Evolutionary conservation across 345 rosid species (phyloP).

Genomic region (Hypericum perforatum): DNA sequence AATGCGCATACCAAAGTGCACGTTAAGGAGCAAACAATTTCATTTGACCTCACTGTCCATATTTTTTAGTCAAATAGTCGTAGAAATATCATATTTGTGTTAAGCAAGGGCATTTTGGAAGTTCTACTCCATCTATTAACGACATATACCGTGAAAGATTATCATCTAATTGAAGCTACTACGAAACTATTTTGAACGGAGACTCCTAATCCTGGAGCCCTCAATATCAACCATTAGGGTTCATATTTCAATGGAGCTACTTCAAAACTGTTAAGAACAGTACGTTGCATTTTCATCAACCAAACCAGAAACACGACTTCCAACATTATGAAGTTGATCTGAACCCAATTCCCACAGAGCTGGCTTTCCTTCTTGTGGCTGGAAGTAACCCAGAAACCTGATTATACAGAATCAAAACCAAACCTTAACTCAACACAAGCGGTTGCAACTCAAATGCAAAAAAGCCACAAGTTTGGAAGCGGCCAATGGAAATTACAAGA

Average conservation of each 20-base stretch:
- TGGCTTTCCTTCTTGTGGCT: constrained; percentile 5
- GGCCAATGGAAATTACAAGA: neutral
- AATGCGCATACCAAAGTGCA: too few relatives aligned
- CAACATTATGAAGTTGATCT: neutral
- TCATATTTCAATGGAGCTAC: neutral
- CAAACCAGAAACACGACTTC: constrained; percentile 22
- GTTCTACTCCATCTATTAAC: too few relatives aligned
- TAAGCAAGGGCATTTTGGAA: too few relatives aligned
- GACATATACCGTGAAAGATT: too few relatives aligned
- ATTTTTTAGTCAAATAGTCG: too few relatives aligned
- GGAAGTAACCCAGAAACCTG: constrained; percentile 1
- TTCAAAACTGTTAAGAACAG: neutral
- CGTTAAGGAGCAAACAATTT: too few relatives aligned
- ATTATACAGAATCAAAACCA: neutral
- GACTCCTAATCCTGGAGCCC: too few relatives aligned
- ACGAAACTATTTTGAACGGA: too few relatives aligned
- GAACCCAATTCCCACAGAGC: constrained; percentile 5
- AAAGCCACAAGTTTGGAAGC: neutral
- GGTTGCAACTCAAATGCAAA: neutral
- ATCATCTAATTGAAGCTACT: too few relatives aligned
- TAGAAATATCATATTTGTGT: too few relatives aligned
- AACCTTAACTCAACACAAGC: neutral
- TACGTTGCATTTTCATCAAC: constrained; percentile 45
- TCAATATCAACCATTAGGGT: neutral
- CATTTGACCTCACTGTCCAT: too few relatives aligned